A percentile compares a stretch with the other conserved stretches of the same genome.
Conservation (phyloP, 345 rosid species). For the Noccaea caerulescens region DNA sequence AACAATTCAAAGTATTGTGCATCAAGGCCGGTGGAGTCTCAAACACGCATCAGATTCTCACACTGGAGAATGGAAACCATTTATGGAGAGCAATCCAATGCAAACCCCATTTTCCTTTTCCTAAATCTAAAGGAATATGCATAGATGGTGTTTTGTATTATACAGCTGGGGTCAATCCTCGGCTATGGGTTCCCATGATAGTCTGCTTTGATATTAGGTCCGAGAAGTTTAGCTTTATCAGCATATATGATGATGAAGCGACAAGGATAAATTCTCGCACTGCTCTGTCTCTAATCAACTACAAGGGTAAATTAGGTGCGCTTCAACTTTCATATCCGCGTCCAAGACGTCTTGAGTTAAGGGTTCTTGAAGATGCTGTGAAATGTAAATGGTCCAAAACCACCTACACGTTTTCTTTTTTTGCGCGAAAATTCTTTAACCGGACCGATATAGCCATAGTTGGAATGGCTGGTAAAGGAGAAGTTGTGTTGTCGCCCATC, state of each 20-base stretch:
- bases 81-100: no score
- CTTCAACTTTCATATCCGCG: neutral
- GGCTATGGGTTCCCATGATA: neutral
- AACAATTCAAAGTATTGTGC: no score
- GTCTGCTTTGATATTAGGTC: neutral
- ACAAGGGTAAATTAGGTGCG: neutral
- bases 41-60: no score
- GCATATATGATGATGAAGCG: neutral
- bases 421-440: neutral
- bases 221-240: neutral
- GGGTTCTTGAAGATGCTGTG: neutral
- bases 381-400: neutral
- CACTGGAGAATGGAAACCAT: no score
- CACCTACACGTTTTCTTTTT: neutral
- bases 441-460: neutral
- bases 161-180: no score
- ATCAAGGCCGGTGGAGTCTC: no score
- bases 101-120: no score
- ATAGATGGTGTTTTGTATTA: no score
- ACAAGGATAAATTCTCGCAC: no score
- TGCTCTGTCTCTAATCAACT: neutral
- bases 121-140: no score
- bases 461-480: conserved; percentile 5
- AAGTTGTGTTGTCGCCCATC: conserved; percentile 1
- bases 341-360: neutral